phyloP scores from a whole-genome alignment of 306 rosid species.

The Dalbergia cochinchinensis region DNA sequence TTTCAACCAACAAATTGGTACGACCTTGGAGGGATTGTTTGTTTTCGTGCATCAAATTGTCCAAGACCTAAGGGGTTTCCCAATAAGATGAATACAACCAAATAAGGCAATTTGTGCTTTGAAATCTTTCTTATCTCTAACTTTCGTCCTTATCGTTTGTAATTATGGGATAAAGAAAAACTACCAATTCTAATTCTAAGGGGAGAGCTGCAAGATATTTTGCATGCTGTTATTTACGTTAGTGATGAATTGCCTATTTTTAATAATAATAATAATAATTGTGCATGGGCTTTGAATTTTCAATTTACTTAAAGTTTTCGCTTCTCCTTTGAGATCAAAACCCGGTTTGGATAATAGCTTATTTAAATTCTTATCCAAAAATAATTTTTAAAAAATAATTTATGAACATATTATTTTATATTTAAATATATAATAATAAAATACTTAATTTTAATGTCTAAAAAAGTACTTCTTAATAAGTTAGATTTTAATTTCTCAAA shows the following conservation, averaged over 20 bases:
- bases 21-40: conserved; percentile 7
- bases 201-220: background rate
- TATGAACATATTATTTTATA: too few relatives aligned
- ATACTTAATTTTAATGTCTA: too few relatives aligned
- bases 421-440: too few relatives aligned
- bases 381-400: too few relatives aligned
- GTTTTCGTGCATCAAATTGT: conserved; percentile 17
- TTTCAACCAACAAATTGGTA: conserved; percentile 26
- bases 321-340: background rate
- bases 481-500: too few relatives aligned
- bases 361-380: too few relatives aligned
- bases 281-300: background rate
- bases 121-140: background rate
- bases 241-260: too few relatives aligned
- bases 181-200: background rate
- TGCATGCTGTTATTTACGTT: background rate
- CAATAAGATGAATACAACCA: conserved; percentile 6
- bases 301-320: background rate
- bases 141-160: background rate
- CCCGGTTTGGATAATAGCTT: too few relatives aligned
- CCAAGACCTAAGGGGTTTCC: background rate
- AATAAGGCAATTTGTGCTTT: background rate
- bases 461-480: too few relatives aligned
- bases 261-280: too few relatives aligned
- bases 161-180: background rate